Evolutionary conservation across 345 rosid genomes (phyloP).

Genomic region (Turritis glabra): DNA sequence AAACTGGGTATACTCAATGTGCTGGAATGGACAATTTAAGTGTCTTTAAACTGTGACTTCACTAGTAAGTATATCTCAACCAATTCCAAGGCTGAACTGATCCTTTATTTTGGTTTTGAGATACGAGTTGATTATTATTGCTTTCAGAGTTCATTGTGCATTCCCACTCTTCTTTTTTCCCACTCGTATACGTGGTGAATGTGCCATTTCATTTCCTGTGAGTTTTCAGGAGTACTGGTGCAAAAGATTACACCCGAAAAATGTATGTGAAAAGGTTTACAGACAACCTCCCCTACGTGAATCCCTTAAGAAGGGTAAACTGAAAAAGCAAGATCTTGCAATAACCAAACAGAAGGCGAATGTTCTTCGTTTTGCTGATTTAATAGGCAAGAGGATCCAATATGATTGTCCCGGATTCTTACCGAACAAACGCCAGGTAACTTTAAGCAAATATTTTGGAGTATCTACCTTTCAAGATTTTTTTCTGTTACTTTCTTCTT

Average conservation of each 20-base stretch:
- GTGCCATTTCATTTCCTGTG: slow-evolving; percentile 25
- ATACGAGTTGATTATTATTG: not conserved
- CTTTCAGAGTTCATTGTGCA: not conserved
- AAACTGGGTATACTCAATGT: not conserved
- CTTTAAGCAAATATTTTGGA: slow-evolving; percentile 10
- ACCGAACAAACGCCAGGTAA: slow-evolving; percentile 92
- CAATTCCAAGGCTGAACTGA: not conserved
- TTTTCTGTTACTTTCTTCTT: not conserved
- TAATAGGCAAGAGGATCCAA: slow-evolving; percentile 87
- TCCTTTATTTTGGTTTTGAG: not conserved
- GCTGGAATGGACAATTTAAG: not conserved
- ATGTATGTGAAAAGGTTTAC: slow-evolving; percentile 93
- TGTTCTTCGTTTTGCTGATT: slow-evolving; percentile 79
- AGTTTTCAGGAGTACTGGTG: slow-evolving; percentile 92
- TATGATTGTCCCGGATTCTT: slow-evolving; percentile 84
- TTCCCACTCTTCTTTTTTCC: not conserved
- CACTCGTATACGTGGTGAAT: not conserved
- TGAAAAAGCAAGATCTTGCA: slow-evolving; percentile 82
- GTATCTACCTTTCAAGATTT: slow-evolving; percentile 1
- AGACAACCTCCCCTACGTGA: slow-evolving; percentile 91
- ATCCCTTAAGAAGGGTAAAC: slow-evolving; percentile 80
- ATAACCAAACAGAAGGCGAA: slow-evolving; percentile 74
- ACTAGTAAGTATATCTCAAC: not conserved
- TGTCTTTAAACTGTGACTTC: slow-evolving; percentile 1
- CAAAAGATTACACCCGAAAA: slow-evolving; percentile 91